A percentile compares a stretch with the other conserved stretches of the same genome.
phyloP scores from a whole-genome alignment of 2,329 filamentous ascomycete genomes.

The Pestalotiopsis sp. region DNA sequence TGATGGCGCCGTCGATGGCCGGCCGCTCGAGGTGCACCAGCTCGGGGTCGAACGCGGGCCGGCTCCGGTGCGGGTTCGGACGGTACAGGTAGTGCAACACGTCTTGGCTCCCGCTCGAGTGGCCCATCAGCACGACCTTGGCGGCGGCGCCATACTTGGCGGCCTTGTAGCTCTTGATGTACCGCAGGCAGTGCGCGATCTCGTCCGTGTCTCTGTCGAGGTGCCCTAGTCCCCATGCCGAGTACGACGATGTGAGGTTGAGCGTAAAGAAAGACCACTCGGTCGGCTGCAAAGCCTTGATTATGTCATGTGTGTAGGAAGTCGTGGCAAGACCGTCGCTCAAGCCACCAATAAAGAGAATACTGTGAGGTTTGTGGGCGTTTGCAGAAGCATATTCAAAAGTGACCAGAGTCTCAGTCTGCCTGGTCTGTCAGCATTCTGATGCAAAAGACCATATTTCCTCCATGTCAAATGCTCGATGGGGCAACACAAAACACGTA shows the following conservation, averaged over 20 bases:
- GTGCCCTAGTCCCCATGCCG: conserved; percentile 4
- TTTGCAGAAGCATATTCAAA: conserved; percentile 6
- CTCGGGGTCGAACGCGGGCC: background rate
- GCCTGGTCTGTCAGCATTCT: background rate
- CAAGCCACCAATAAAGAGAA: conserved; percentile 5
- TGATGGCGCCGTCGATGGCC: conserved; percentile 1
- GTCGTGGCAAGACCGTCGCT: conserved; percentile 2
- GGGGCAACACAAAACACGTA: background rate
- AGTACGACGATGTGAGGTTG: background rate
- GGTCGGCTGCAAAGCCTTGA: background rate
- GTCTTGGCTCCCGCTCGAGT: conserved; percentile 9
- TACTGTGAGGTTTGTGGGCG: conserved; percentile 3
- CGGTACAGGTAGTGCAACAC: conserved; percentile 1
- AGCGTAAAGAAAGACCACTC: conserved; percentile 6
- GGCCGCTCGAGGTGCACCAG: background rate
- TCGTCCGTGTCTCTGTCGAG: conserved; percentile 10
- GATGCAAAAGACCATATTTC: background rate
- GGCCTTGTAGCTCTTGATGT: conserved; percentile 6
- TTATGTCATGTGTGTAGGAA: background rate
- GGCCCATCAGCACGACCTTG: conserved; percentile 10
- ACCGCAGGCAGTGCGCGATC: conserved; percentile 1
- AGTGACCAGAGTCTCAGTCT: conserved; percentile 5
- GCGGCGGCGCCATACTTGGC: background rate
- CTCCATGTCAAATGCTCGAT: too few species aligned
- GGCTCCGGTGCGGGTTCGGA: conserved; percentile 4